Evolutionary conservation across 306 rosid species (phyloP).

Genomic region (Mimosa pudica): DNA sequence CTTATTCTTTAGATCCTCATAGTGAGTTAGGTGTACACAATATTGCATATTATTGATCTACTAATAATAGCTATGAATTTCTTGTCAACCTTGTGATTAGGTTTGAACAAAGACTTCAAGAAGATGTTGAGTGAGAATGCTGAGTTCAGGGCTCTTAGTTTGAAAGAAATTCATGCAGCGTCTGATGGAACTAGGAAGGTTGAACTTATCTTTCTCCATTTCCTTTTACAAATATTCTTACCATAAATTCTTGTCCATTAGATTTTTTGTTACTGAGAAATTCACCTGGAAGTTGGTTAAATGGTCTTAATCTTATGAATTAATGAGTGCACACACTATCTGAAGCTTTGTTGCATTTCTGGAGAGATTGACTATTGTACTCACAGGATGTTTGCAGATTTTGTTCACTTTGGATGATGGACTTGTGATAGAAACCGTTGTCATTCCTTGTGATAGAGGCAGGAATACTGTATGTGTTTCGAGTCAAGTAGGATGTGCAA

Average conservation of each 20-base stretch:
- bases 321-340: not conserved
- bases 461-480: conserved; percentile 94
- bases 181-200: conserved; percentile 94
- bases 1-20: conserved; percentile 24
- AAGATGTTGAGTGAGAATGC: conserved; percentile 79
- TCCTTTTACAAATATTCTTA: conserved; percentile 16
- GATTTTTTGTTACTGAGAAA: not conserved
- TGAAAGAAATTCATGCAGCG: conserved; percentile 65
- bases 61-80: conserved; percentile 1
- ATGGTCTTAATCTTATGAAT: conserved; percentile 14
- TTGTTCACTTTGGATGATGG: conserved; percentile 83
- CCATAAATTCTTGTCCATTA: conserved; percentile 4
- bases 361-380: conserved; percentile 66
- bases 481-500: conserved; percentile 97
- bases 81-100: conserved; percentile 40
- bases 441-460: conserved; percentile 80
- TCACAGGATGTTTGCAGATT: conserved; percentile 94
- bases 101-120: conserved; percentile 88
- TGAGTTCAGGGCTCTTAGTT: conserved; percentile 62
- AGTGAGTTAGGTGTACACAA: not conserved
- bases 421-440: conserved; percentile 77
- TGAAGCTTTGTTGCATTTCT: conserved; percentile 24
- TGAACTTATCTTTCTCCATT: conserved; percentile 42
- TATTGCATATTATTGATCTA: conserved; percentile 13
- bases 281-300: conserved; percentile 9